Conservation (phyloP, 257 asterid genomes). For the Nemophila menziesii region DNA sequence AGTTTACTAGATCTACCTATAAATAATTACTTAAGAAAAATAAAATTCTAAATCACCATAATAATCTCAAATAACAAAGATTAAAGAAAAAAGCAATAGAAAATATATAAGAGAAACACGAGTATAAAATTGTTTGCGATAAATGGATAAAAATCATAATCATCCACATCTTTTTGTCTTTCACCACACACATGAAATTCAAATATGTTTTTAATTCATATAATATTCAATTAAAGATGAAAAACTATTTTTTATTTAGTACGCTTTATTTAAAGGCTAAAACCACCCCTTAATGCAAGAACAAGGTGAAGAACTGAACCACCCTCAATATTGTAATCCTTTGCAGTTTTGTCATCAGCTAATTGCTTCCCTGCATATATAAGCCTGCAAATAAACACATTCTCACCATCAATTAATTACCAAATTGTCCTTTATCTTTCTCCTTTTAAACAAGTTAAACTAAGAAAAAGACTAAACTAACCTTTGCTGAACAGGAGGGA, state of each 20-base stretch:
- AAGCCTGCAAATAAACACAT: conserved; percentile 35
- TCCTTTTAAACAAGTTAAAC: neutral
- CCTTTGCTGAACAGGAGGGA: conserved; percentile 68
- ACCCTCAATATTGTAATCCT: conserved; percentile 83
- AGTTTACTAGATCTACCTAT: too few species aligned
- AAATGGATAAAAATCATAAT: neutral
- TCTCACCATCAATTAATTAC: neutral
- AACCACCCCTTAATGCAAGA: conserved; percentile 80
- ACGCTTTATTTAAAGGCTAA: conserved; percentile 16
- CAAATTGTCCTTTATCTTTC: neutral
- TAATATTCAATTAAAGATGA: neutral
- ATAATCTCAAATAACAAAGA: too few species aligned
- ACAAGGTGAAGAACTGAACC: conserved; percentile 85
- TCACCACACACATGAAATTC: neutral
- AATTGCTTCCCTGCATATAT: conserved; percentile 89
- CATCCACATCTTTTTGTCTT: neutral
- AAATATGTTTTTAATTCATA: neutral
- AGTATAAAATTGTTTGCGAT: neutral
- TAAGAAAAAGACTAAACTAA: conserved; percentile 3
- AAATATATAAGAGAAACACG: neutral
- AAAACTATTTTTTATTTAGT: neutral
- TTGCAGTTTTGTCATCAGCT: conserved; percentile 80
- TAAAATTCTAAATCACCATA: too few species aligned
- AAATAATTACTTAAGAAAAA: too few species aligned
- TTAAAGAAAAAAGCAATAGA: neutral